Conservation (phyloP, 163 green algal genomes). For the Scenedesmus sp. region DNA sequence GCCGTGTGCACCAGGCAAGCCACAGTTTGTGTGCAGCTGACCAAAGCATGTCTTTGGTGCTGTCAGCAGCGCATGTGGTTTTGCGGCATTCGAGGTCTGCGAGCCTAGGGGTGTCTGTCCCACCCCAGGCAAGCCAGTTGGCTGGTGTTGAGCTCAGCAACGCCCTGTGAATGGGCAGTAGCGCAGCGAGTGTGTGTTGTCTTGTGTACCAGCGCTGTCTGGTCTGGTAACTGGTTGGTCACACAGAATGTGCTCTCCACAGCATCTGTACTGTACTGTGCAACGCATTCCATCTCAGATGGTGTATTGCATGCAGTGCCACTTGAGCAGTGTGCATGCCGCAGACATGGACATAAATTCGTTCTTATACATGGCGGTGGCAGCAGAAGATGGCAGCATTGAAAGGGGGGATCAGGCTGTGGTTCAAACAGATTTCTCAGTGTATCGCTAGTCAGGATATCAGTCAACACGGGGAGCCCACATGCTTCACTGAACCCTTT, state of each 20-base stretch:
- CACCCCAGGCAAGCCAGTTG: neutral
- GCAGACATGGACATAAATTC: neutral
- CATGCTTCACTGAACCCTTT: too few species aligned
- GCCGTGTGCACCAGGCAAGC: neutral
- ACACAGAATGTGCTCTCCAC: neutral
- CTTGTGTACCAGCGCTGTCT: neutral
- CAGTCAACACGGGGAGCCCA: too few species aligned
- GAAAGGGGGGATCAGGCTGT: too few species aligned
- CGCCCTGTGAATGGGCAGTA: neutral
- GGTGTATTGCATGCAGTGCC: neutral
- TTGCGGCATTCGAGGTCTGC: neutral
- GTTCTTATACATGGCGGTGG: too few species aligned
- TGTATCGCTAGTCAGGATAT: too few species aligned
- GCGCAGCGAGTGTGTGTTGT: neutral
- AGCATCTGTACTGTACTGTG: too few species aligned
- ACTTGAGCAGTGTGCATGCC: neutral
- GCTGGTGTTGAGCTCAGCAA: neutral
- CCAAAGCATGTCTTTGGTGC: neutral
- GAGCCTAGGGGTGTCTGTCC: neutral
- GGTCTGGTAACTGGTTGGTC: neutral
- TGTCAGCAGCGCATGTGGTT: neutral
- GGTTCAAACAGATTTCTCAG: too few species aligned
- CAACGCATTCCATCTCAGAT: too few species aligned
- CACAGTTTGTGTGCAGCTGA: neutral
- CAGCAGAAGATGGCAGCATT: too few species aligned